Conservation (phyloP, 2,329 filamentous ascomycete genomes). For the Beauveria medogensis region DNA sequence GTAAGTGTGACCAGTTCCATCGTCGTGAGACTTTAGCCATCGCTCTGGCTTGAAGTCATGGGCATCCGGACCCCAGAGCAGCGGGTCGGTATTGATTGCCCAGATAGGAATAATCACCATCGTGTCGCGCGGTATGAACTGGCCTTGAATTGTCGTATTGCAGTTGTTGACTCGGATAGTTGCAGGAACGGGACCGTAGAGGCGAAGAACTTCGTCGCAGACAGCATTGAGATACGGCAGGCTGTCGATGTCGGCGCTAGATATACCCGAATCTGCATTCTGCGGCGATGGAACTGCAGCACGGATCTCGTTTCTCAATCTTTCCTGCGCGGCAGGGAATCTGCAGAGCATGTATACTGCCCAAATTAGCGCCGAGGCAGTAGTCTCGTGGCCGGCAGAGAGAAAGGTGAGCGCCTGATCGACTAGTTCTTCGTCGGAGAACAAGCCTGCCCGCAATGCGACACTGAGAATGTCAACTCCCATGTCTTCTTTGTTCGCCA, state of each 20-base stretch:
- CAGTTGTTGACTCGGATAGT: slow-evolving; percentile 21
- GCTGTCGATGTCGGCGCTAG: background rate
- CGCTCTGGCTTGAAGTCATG: slow-evolving; percentile 28
- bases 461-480: slow-evolving; percentile 12
- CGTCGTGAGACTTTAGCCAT: slow-evolving; percentile 21
- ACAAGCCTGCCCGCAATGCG: background rate
- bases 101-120: slow-evolving; percentile 23
- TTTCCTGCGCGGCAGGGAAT: background rate
- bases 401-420: slow-evolving; percentile 6
- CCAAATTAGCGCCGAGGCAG: slow-evolving; percentile 1
- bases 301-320: background rate
- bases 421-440: background rate
- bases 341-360: background rate
- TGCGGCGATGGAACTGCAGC: background rate
- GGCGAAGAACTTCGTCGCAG: slow-evolving; percentile 33
- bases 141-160: slow-evolving; percentile 25
- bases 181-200: slow-evolving; percentile 28
- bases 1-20: slow-evolving; percentile 7
- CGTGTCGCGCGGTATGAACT: slow-evolving; percentile 27
- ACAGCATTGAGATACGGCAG: slow-evolving; percentile 56
- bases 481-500: slow-evolving; percentile 17
- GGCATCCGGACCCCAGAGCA: slow-evolving; percentile 29
- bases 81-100: slow-evolving; percentile 21
- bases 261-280: background rate
- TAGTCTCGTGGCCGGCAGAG: slow-evolving; percentile 1